Percentiles rank a stretch among this genome's conserved stretches.
Evolutionary conservation across 495 filamentous ascomycete species (phyloP).

Genomic region (Tuber magnatum): DNA sequence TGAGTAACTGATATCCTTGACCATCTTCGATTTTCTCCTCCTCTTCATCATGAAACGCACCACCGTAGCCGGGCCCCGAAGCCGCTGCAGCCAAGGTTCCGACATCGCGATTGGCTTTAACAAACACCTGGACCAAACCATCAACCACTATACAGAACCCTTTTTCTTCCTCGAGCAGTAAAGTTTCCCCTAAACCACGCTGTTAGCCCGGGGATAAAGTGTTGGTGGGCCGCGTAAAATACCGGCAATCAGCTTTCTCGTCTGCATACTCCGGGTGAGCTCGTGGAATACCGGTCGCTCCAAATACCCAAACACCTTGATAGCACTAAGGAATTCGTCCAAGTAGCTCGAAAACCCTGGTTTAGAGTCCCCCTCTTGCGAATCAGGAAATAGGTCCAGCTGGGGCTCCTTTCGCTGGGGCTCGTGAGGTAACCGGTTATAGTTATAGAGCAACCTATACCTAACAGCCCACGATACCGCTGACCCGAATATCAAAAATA

Average conservation of each 20-base stretch:
- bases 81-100: slow-evolving; percentile 42
- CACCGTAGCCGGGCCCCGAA: slow-evolving; percentile 30
- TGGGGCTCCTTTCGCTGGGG: slow-evolving; percentile 93
- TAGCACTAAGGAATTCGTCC: slow-evolving; percentile 97
- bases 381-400: slow-evolving; percentile 87
- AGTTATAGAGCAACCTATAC: slow-evolving; percentile 92
- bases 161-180: slow-evolving; percentile 93
- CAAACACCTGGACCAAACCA: slow-evolving; percentile 94
- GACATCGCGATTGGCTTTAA: slow-evolving; percentile 70
- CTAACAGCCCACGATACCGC: slow-evolving; percentile 85
- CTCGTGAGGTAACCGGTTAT: slow-evolving; percentile 83
- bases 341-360: slow-evolving; percentile 88
- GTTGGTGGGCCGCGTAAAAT: not conserved
- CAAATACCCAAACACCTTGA: slow-evolving; percentile 97
- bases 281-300: slow-evolving; percentile 97
- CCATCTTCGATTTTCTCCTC: slow-evolving; percentile 52
- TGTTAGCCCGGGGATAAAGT: not conserved
- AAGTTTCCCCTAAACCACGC: slow-evolving; percentile 57
- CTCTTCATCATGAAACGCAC: slow-evolving; percentile 60
- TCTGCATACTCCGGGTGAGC: slow-evolving; percentile 95
- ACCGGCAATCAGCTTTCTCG: slow-evolving; percentile 81
- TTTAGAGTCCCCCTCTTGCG: slow-evolving; percentile 82
- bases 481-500: slow-evolving; percentile 66
- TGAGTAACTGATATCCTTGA: slow-evolving; percentile 82
- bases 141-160: slow-evolving; percentile 97